Evolutionary conservation across 495 filamentous ascomycete species (phyloP).

Genomic region (Xylaria scruposa): DNA sequence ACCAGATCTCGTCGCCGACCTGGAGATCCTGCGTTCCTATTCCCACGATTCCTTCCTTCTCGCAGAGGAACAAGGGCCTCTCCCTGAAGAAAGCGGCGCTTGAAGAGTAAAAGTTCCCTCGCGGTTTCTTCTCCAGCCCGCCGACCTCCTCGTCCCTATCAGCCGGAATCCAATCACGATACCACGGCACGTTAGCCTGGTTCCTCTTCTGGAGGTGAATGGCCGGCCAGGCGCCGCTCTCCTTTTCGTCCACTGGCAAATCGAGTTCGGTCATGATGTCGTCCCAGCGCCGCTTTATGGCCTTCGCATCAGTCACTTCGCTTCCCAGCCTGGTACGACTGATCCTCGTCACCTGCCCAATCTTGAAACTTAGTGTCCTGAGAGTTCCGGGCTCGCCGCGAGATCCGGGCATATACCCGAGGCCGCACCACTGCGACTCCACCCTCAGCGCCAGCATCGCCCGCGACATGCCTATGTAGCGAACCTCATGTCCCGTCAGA

Average conservation of each 20-base stretch:
- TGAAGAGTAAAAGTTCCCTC: not conserved
- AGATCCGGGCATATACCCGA: not conserved
- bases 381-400: not conserved
- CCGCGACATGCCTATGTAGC: conserved; percentile 2
- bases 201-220: conserved; percentile 13
- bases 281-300: conserved; percentile 12
- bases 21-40: conserved; percentile 5
- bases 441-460: not conserved
- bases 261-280: conserved; percentile 2
- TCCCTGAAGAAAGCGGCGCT: conserved; percentile 6
- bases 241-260: not conserved
- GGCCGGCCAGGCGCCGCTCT: conserved; percentile 12
- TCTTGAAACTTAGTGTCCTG: not conserved
- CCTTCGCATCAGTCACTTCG: not conserved
- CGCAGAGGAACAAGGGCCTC: not conserved
- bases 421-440: not conserved
- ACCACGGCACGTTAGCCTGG: not conserved
- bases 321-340: not conserved
- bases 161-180: conserved; percentile 2
- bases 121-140: not conserved
- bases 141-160: not conserved
- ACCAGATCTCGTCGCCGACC: conserved; percentile 16
- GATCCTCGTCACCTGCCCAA: conserved; percentile 3
- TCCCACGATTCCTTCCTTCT: not conserved
- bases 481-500: not conserved